Conservation (phyloP, 306 rosid species). For the Lagenaria siceraria region DNA sequence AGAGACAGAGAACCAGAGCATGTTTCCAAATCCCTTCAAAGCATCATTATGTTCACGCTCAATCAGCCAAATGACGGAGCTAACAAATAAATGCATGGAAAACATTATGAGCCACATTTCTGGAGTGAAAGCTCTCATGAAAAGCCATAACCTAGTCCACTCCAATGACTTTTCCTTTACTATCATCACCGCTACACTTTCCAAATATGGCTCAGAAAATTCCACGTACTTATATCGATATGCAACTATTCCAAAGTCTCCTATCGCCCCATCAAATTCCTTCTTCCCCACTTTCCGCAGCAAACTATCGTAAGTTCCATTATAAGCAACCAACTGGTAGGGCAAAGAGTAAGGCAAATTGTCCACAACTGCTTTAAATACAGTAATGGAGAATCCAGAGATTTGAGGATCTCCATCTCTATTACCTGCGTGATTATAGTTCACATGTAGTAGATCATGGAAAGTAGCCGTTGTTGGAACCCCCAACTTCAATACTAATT, state of each 20-base stretch:
- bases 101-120: slow-evolving; percentile 35
- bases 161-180: slow-evolving; percentile 20
- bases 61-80: slow-evolving; percentile 38
- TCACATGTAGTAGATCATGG: slow-evolving; percentile 31
- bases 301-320: no score
- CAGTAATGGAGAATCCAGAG: slow-evolving; percentile 40
- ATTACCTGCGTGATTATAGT: background rate
- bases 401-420: slow-evolving; percentile 10
- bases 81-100: slow-evolving; percentile 29
- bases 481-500: slow-evolving; percentile 21
- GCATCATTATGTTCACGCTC: slow-evolving; percentile 27
- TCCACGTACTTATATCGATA: slow-evolving; percentile 27
- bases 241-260: slow-evolving; percentile 39
- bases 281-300: no score
- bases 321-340: no score
- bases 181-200: slow-evolving; percentile 35
- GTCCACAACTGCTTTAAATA: slow-evolving; percentile 25
- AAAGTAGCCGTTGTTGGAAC: slow-evolving; percentile 35
- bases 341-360: no score
- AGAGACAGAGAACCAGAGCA: slow-evolving; percentile 48
- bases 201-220: slow-evolving; percentile 38
- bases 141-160: slow-evolving; percentile 25
- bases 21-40: slow-evolving; percentile 25
- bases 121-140: slow-evolving; percentile 28
- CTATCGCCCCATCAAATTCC: slow-evolving; percentile 9